Conservation (phyloP, 306 rosid species). For the Gastrolobium bilobum region DNA sequence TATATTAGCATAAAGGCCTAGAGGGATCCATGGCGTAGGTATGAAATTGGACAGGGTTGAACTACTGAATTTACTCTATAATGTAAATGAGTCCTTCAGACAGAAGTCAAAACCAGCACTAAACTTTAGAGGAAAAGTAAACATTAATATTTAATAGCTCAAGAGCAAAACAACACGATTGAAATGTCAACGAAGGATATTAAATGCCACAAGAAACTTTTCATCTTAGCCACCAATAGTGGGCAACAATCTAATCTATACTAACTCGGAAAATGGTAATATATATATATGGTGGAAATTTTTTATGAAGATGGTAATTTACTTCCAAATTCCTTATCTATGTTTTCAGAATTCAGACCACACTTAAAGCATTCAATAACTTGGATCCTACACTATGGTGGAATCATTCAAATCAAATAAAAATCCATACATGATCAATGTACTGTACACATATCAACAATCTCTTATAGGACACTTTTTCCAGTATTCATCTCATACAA, state of each 20-base stretch:
- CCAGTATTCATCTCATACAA: conserved; percentile 12
- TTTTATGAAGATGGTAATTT: neutral
- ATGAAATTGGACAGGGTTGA: conserved; percentile 2
- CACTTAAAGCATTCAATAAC: neutral
- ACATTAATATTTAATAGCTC: conserved; percentile 8
- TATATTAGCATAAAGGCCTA: neutral
- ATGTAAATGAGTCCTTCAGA: neutral
- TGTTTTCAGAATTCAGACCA: neutral
- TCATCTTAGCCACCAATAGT: neutral
- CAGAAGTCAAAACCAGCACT: neutral
- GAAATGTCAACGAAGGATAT: neutral
- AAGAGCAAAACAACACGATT: neutral
- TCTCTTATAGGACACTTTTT: neutral
- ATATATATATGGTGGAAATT: neutral
- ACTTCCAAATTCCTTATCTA: neutral
- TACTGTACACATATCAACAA: neutral
- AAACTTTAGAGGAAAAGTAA: neutral
- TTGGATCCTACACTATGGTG: neutral
- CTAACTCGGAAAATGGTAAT: neutral
- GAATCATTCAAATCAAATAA: neutral
- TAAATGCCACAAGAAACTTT: neutral
- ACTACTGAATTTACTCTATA: neutral
- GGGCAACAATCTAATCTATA: neutral
- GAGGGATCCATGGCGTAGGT: neutral
- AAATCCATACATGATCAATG: neutral